Conservation (phyloP, 495 filamentous ascomycete species). For the Evernia prunastri region DNA sequence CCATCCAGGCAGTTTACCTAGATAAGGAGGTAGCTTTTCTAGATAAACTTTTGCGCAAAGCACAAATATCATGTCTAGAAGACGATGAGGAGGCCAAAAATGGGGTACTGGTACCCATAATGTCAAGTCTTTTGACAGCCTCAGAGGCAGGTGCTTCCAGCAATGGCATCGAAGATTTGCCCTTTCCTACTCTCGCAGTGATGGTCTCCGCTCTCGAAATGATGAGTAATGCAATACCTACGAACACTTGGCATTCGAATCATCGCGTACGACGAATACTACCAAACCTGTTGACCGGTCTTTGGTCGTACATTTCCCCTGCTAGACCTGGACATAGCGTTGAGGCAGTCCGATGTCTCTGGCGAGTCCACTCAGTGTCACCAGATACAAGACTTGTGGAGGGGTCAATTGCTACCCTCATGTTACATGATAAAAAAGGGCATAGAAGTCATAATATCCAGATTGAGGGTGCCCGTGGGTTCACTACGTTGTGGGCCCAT, state of each 20-base stretch:
- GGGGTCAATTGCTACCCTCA: constrained; percentile 68
- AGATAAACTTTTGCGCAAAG: constrained; percentile 19
- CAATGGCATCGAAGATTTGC: not conserved
- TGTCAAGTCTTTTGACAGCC: constrained; percentile 13
- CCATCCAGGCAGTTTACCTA: constrained; percentile 17
- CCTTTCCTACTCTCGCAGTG: constrained; percentile 39
- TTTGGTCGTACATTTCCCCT: constrained; percentile 76
- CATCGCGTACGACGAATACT: constrained; percentile 22
- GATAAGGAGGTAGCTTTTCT: constrained; percentile 20
- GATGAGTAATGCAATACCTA: constrained; percentile 12
- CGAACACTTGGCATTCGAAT: constrained; percentile 17
- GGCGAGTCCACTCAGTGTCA: constrained; percentile 69
- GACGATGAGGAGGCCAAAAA: constrained; percentile 3
- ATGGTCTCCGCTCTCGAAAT: constrained; percentile 53
- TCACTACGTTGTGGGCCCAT: constrained; percentile 72
- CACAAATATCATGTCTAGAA: not conserved
- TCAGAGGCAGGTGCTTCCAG: constrained; percentile 5
- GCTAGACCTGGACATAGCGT: constrained; percentile 85
- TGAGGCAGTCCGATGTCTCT: constrained; percentile 78
- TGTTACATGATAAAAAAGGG: constrained; percentile 50
- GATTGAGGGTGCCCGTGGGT: constrained; percentile 55
- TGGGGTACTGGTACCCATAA: not conserved
- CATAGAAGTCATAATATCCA: constrained; percentile 30
- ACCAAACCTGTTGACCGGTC: constrained; percentile 52
- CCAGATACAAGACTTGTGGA: constrained; percentile 59